Evolutionary conservation across 2,329 filamentous ascomycete genomes (phyloP), one percentile per base, ranked within the genome.

Genomic region (Clonostachys byssicola): DNA sequence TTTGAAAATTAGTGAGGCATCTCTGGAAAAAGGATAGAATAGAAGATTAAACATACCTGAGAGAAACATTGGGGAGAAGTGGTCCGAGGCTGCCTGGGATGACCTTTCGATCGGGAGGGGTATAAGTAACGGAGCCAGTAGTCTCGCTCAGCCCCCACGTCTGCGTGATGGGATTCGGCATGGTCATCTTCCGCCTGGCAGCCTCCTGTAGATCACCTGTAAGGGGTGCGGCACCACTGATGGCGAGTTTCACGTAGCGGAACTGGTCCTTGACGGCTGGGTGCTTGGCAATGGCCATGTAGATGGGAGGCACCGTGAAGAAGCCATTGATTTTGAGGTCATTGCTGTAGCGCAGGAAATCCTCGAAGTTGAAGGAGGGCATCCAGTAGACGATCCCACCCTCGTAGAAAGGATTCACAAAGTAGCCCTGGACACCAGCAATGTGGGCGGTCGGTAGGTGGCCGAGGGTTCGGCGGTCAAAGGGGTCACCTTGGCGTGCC

Each of bases 261-360:
- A 85, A 78, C 40, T 83, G 79, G 46, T 81, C 73, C 10, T 64
- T 78, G 3, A 83, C 79, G 0, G 68, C 59, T 0, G 77, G 71
- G 34, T 67, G 70, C 59, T 83, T 84, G 7, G 78, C 75, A 48
- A 86, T 78, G 14, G 74, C 68, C 13, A 83, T 69, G 54, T 71
- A 83, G 47, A 86, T 79, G 2, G 81, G 80, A 9, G 82, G 82
- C 2, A 85, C 81, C 6, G 73, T 78, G 58, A 81, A 79, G 57
- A 84, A 75, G 44, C 60, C 65, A 0, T 77, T 82, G 51, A 83
- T 71, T 12, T 62, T 60, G 55, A 78, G 74, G 43, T 68, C 66
- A 40, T 69, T 68, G 54, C 68, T 71, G 60, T 81, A 74, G 38
- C 66, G 61, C 45, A 84, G 68, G 56, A 86, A 83, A 36, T 73